Evolutionary conservation across 1,284 basidiomycete species (phyloP), one percentile per base, ranked within the genome.

Genomic region (Cryptococcus sp.): DNA sequence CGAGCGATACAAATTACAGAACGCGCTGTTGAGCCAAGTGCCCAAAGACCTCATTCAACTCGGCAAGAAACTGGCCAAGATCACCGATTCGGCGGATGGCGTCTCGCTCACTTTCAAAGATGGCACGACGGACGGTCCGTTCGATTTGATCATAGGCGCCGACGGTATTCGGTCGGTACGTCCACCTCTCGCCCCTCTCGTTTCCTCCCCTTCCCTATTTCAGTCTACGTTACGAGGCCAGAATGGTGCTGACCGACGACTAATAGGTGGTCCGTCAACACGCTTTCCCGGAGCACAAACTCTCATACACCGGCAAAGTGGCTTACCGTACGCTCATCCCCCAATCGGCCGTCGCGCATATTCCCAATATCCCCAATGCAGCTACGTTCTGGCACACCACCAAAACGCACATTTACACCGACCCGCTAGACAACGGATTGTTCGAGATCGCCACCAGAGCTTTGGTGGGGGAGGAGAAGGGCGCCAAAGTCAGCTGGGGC

Each of bases 91-190:
- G 3, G 11, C 47, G 1, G 52, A 54, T 17, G 72, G 63, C 3
- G 52, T 62, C 1, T 47, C 38, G n/a, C 35, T 72, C 8, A 51
- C 42, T 0, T 72, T 74, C 52, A 45, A 62, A 40, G 70, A 72
- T 43, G 64, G 62, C 3, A 60, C 54, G 0, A 42, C 20, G 0
- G 61, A 52, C 1, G 69, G 65, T 15, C 64, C 64, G 1, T 69
- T 65, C 48, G 70, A 71, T 48, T 55, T 74, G 15, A 35, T 74
- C 20, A 56, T 74, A 23, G 72, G 72, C 3, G 72, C 69, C 1
- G 72, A 74, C 50, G 72, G 72, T 3, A 67, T 74, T 17, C 63
- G 72, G 16, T 71, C 69, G 7, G 69, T 69, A 38, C 50, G 67
- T 57, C 15, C 16, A 13, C 30, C 30, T 17, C 22, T 16, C 10